These are phyloP conservation scores for Oryza nivara DNA, from an alignment of 176 grass and related monocot species.

Conservation along the genomic window DNA sequence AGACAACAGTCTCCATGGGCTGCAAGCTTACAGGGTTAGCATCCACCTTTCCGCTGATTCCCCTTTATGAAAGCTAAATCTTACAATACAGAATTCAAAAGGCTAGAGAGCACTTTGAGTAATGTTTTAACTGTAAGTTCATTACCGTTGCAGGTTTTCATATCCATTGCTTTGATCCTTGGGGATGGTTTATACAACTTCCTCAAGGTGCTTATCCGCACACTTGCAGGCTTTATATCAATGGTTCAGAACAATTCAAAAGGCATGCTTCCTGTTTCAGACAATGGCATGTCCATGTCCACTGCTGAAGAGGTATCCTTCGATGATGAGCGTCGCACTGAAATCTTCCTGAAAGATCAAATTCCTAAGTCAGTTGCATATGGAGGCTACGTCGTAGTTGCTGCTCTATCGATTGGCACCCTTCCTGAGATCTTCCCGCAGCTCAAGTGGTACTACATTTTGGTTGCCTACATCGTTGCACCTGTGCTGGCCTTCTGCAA, in stretches of 20 bases:
- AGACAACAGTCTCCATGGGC: conserved; percentile 57
- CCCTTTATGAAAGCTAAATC: conserved; percentile 11
- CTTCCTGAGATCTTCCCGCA: conserved; percentile 82
- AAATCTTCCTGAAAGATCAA: conserved; percentile 78
- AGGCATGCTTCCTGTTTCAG: conserved; percentile 61
- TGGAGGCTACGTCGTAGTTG: conserved; percentile 60
- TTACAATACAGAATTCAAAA: neutral
- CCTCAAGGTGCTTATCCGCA: conserved; percentile 59
- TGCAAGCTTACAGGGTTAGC: conserved; percentile 69
- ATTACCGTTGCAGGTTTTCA: conserved; percentile 61
- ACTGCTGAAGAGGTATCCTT: conserved; percentile 50
- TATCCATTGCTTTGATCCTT: conserved; percentile 86
- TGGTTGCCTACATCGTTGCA: conserved; percentile 73
- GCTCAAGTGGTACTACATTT: conserved; percentile 89
- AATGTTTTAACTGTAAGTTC: conserved; percentile 16
- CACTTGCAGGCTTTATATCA: conserved; percentile 42
- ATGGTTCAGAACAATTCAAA: conserved; percentile 48
- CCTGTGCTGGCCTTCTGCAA: conserved; percentile 93
- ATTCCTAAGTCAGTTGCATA: conserved; percentile 67
- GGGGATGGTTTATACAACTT: conserved; percentile 86
- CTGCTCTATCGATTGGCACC: conserved; percentile 62
- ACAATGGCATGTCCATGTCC: conserved; percentile 28
- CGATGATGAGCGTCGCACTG: conserved; percentile 71
- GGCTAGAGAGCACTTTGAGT: neutral
- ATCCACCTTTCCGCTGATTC: conserved; percentile 3